Evolutionary conservation across 2,329 filamentous ascomycete genomes (phyloP).

Genomic region (Nothophaeocryptopus gaeumannii): DNA sequence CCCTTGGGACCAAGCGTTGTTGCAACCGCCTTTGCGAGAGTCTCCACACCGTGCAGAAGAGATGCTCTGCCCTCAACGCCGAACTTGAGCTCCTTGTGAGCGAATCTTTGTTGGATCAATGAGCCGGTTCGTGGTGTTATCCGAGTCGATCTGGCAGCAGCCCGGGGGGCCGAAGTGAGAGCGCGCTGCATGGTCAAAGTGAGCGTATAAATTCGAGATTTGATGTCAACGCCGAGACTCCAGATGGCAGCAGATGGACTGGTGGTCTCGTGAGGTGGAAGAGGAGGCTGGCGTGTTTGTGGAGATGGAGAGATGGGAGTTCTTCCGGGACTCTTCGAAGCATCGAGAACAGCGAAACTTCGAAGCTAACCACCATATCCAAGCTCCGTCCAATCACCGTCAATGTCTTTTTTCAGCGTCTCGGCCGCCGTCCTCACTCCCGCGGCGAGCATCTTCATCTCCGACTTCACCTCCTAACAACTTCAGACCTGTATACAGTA

Average conservation of each 20-base stretch:
- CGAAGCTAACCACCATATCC: too few relatives aligned
- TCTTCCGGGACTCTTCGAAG: too few relatives aligned
- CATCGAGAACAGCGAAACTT: too few relatives aligned
- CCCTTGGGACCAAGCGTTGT: conserved; percentile 97
- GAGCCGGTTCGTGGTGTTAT: conserved; percentile 43
- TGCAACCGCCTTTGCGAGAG: conserved; percentile 90
- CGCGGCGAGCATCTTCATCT: too few relatives aligned
- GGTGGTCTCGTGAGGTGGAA: neutral
- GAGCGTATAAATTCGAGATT: neutral
- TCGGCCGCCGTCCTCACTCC: too few relatives aligned
- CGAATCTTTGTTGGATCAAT: conserved; percentile 89
- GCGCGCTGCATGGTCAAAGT: conserved; percentile 78
- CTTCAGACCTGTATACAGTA: too few relatives aligned
- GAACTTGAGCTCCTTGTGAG: conserved; percentile 99
- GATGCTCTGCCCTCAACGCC: conserved; percentile 89
- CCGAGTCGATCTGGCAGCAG: conserved; percentile 68
- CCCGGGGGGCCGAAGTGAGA: conserved; percentile 75
- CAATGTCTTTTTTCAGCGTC: too few relatives aligned
- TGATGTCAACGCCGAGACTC: conserved; percentile 14
- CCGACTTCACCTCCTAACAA: too few relatives aligned
- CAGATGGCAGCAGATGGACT: conserved; percentile 6
- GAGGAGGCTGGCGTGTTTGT: neutral
- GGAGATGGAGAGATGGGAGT: too few relatives aligned
- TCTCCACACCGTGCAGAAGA: conserved; percentile 91
- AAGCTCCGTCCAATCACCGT: too few relatives aligned